Evolutionary conservation across 2,329 filamentous ascomycete genomes (phyloP).

Genomic region (Lasiodiplodia gonubiensis): DNA sequence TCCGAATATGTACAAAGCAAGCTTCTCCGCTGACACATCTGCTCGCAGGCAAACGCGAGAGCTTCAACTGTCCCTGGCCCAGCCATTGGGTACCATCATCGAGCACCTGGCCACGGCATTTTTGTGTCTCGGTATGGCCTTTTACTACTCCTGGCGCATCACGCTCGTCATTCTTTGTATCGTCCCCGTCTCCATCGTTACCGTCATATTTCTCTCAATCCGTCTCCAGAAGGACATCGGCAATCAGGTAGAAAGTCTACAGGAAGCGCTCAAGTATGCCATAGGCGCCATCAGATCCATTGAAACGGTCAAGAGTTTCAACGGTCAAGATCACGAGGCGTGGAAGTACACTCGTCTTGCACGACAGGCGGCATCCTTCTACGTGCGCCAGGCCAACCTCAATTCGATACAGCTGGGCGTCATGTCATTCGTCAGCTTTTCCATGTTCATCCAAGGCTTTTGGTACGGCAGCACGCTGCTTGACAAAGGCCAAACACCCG

Average conservation of each 20-base stretch:
- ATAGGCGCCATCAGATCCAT: conserved; percentile 75
- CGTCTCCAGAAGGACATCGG: conserved; percentile 70
- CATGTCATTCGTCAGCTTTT: conserved; percentile 74
- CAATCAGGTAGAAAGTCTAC: conserved; percentile 70
- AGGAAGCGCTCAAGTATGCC: conserved; percentile 72
- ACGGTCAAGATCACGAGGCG: conserved; percentile 73
- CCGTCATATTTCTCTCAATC: conserved; percentile 66
- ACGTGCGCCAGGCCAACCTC: conserved; percentile 69
- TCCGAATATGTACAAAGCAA: background rate
- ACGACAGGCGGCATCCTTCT: conserved; percentile 65
- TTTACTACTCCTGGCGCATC: conserved; percentile 83
- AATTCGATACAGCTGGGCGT: conserved; percentile 76
- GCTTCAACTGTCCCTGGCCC: conserved; percentile 78
- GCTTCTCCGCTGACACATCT: background rate
- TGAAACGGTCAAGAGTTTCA: conserved; percentile 85
- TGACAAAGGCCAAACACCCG: conserved; percentile 62
- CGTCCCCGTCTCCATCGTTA: conserved; percentile 68
- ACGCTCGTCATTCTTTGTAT: conserved; percentile 79
- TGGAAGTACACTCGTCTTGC: conserved; percentile 67
- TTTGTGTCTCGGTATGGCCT: conserved; percentile 71
- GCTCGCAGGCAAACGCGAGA: conserved; percentile 78
- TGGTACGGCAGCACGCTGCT: conserved; percentile 83
- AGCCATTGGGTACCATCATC: conserved; percentile 74
- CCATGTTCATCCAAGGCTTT: conserved; percentile 86
- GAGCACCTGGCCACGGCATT: conserved; percentile 68